phyloP scores from a whole-genome alignment of 352 stramenopile species.

The Blastocystis sp. region DNA sequence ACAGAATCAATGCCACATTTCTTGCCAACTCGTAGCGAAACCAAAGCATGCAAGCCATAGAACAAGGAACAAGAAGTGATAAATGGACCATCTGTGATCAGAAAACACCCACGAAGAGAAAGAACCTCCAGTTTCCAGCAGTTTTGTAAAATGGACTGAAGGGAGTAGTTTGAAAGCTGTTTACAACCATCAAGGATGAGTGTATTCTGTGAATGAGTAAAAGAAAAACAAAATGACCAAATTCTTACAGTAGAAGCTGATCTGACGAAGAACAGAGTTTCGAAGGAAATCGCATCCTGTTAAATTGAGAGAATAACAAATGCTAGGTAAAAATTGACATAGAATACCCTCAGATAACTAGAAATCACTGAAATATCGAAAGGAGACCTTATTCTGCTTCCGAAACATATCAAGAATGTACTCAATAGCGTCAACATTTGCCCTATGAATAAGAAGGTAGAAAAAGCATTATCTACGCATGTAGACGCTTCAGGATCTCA shows the following conservation, averaged over 20 bases:
- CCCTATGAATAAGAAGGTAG: background rate
- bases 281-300: slow-evolving; percentile 49
- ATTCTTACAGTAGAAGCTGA: slow-evolving; percentile 60
- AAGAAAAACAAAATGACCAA: background rate
- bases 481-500: background rate
- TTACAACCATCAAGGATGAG: slow-evolving; percentile 47
- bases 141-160: slow-evolving; percentile 55
- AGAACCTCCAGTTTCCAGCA: slow-evolving; percentile 52
- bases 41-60: slow-evolving; percentile 52
- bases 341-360: slow-evolving; percentile 56
- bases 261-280: slow-evolving; percentile 53
- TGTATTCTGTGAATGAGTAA: background rate
- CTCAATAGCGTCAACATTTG: slow-evolving; percentile 39
- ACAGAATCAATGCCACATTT: background rate
- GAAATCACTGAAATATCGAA: background rate
- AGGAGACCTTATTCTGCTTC: slow-evolving; percentile 46
- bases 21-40: background rate
- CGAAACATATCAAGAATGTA: slow-evolving; percentile 16
- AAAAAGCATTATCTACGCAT: background rate
- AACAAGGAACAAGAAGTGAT: slow-evolving; percentile 53
- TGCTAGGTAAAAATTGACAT: slow-evolving; percentile 51
- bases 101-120: slow-evolving; percentile 35
- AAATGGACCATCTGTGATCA: slow-evolving; percentile 54
- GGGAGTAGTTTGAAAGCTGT: slow-evolving; percentile 39
- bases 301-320: slow-evolving; percentile 39